phyloP scores from a whole-genome alignment of 2,329 filamentous ascomycete species.

The Stemphylium beticola region DNA sequence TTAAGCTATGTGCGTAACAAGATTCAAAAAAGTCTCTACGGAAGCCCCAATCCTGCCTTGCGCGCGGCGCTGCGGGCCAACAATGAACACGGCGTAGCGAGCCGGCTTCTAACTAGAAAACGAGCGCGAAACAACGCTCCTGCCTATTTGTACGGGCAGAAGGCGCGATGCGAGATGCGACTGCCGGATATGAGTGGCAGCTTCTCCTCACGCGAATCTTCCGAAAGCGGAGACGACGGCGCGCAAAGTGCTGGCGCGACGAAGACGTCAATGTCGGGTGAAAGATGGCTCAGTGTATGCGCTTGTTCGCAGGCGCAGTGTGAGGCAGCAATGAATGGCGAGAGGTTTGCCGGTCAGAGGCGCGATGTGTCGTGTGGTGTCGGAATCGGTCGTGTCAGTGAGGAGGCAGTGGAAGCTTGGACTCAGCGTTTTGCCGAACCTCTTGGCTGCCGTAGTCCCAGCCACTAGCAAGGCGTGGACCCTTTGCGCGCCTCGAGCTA shows the following conservation, averaged over 20 bases:
- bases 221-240: constrained; percentile 22
- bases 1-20: constrained; percentile 44
- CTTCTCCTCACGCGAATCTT: constrained; percentile 31
- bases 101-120: constrained; percentile 37
- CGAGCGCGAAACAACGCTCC: constrained; percentile 25
- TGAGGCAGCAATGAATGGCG: constrained; percentile 19
- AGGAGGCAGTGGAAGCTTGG: constrained; percentile 36
- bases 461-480: constrained; percentile 7
- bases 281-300: constrained; percentile 10
- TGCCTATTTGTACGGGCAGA: constrained; percentile 22
- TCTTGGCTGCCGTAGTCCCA: constrained; percentile 21
- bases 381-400: constrained; percentile 28
- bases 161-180: constrained; percentile 28
- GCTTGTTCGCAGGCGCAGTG: constrained; percentile 15
- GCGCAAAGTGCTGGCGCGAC: constrained; percentile 20
- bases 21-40: constrained; percentile 47
- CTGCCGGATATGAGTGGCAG: constrained; percentile 25
- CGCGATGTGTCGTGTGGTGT: constrained; percentile 39
- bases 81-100: constrained; percentile 24
- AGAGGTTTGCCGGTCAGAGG: constrained; percentile 19
- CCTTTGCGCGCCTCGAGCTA: constrained; percentile 10
- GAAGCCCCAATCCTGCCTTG: constrained; percentile 33
- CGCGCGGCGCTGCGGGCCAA: constrained; percentile 29
- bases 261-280: constrained; percentile 1
- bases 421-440: constrained; percentile 29